Conservation (phyloP, 306 rosid genomes). For the Crotalaria pallida region DNA sequence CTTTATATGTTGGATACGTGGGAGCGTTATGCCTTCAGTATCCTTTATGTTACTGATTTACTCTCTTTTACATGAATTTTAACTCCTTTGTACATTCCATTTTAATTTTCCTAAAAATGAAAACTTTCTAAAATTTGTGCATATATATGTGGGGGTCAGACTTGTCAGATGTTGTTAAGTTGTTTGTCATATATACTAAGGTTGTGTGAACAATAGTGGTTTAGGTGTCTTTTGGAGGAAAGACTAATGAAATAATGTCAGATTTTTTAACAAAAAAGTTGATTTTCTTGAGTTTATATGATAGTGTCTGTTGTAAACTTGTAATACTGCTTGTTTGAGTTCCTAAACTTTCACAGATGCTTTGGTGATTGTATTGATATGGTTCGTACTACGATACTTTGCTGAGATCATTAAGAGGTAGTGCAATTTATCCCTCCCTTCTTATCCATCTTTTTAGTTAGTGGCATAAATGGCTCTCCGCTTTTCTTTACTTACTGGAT, state of each 20-base stretch:
- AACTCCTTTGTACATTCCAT: neutral
- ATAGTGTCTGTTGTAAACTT: neutral
- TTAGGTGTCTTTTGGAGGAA: neutral
- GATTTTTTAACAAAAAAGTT: neutral
- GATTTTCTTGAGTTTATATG: neutral
- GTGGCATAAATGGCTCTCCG: neutral
- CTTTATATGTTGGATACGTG: slow-evolving; percentile 93
- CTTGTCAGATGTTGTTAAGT: neutral
- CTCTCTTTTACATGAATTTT: neutral
- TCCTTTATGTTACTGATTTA: slow-evolving; percentile 31
- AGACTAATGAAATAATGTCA: slow-evolving; percentile 1
- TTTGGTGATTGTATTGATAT: slow-evolving; percentile 63
- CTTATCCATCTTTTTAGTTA: neutral
- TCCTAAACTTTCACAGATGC: slow-evolving; percentile 55
- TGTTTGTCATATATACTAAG: neutral
- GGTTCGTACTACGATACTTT: slow-evolving; percentile 54
- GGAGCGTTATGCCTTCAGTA: slow-evolving; percentile 90
- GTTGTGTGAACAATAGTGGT: neutral
- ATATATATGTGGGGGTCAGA: neutral
- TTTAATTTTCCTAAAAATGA: neutral
- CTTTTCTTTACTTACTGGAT: neutral
- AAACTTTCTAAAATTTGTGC: neutral
- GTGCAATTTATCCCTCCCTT: neutral
- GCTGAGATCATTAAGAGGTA: slow-evolving; percentile 65
- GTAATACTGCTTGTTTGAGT: slow-evolving; percentile 21